These are phyloP conservation scores for Ceriops decandra DNA, from an alignment of 345 rosid species.

Conservation along the genomic window DNA sequence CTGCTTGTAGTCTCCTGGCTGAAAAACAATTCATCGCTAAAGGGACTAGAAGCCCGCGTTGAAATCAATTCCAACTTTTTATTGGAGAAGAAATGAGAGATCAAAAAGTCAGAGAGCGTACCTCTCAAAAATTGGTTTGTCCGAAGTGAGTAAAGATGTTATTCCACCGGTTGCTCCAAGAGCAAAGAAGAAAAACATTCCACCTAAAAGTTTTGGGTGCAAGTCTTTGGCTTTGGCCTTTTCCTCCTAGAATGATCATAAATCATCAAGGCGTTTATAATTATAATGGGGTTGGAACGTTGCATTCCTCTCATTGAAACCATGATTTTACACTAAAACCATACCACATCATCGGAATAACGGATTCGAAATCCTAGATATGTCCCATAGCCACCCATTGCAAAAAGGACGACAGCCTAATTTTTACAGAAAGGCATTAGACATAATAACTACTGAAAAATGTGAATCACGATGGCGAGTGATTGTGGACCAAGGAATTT, in stretches of 20 bases:
- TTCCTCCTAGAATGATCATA: slow-evolving; percentile 52
- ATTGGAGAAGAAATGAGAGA: neutral
- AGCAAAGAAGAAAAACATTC: slow-evolving; percentile 93
- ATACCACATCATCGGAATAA: slow-evolving; percentile 72
- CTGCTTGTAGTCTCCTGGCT: no score
- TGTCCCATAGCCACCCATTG: slow-evolving; percentile 97
- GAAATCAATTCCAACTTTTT: no score
- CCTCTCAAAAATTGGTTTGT: slow-evolving; percentile 81
- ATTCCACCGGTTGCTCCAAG: slow-evolving; percentile 94
- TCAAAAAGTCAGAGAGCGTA: neutral
- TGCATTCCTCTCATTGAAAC: neutral
- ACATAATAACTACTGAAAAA: neutral
- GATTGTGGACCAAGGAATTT: neutral
- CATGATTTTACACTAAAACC: slow-evolving; percentile 2
- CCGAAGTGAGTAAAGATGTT: slow-evolving; percentile 79
- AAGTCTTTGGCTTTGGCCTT: slow-evolving; percentile 86
- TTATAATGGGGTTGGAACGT: neutral
- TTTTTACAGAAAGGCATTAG: slow-evolving; percentile 1
- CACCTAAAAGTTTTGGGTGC: slow-evolving; percentile 89
- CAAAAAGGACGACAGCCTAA: slow-evolving; percentile 93
- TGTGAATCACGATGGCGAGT: neutral
- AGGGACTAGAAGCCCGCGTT: no score
- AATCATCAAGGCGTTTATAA: neutral
- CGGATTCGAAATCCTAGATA: slow-evolving; percentile 82
- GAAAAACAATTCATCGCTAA: no score